Evolutionary conservation across 176 grass and related monocot species (phyloP), one percentile per base, ranked within the genome.

Genomic region (Secale cereale): DNA sequence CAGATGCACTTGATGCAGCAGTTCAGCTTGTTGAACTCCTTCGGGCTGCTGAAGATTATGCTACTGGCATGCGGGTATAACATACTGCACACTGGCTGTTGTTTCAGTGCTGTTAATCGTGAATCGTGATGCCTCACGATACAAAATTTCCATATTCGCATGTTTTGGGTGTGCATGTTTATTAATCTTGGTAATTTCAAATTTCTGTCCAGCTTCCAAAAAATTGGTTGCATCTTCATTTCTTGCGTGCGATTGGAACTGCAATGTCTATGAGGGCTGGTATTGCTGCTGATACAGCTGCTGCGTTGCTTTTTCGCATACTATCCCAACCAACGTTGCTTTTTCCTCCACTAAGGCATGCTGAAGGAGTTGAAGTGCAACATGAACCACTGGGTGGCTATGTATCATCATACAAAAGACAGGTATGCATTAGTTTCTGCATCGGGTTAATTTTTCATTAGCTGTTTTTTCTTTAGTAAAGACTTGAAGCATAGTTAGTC

Each of bases 1-100:
- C 97, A 68, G 97, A 99, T 85, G 97, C 97, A 86, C 90, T 99
- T 74, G 97, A 99, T 86, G 97, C 97, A 76, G 97, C 97, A 40
- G 97, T 99, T 67, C 97, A 99, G 85, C 91, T 99, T 84, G 97
- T 99, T 82, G 97, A 99, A 89, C 97, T 99, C 80, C 97, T 99
- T 83, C 81, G 97, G 88, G 94, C 97, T 73, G 97, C 94, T 59
- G 97, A 99, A 92, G 97, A 99, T 84, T 99, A 99, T 67, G 90
- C 90, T 37, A 89, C 86, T 66, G 94, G 97, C 82, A 92, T 94
- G 94, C 86, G 90, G 94, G 97, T 99, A 40, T 37, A 77, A 41
- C 45, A 73, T 86, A 31, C 75, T 71, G 35, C 10, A 81, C 13
- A 70, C 60, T 78, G 1, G 16, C 45, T 61, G 35, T 81, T 67